Evolutionary conservation across 1,284 basidiomycete genomes (phyloP).

Genomic region (Puccinia sorghi): DNA sequence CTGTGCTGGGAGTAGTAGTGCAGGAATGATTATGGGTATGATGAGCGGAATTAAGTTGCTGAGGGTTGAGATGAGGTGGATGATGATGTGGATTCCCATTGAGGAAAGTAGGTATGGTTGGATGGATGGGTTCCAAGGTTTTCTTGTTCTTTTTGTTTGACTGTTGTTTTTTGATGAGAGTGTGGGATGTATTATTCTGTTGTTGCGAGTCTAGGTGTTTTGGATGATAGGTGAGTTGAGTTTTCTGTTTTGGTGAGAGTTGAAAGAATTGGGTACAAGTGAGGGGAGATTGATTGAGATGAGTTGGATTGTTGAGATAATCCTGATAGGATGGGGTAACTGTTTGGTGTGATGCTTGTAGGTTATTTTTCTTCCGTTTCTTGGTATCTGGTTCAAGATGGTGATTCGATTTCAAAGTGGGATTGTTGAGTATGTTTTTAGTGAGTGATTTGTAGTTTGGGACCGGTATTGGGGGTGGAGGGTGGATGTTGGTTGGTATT

Average conservation of each 20-base stretch:
- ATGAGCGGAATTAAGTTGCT: background rate
- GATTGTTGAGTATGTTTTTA: background rate
- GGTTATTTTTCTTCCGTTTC: slow-evolving; percentile 21
- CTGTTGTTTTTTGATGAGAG: background rate
- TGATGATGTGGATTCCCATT: background rate
- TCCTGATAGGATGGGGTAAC: slow-evolving; percentile 1
- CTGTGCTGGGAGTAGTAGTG: background rate
- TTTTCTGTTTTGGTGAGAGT: background rate
- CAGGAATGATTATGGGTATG: background rate
- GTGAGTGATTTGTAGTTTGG: slow-evolving; percentile 5
- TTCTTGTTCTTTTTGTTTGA: slow-evolving; percentile 1
- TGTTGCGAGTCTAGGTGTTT: background rate
- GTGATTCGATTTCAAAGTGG: background rate
- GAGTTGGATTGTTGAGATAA: background rate
- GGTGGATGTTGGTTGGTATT: background rate
- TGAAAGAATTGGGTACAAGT: background rate
- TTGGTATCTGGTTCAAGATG: slow-evolving; percentile 11
- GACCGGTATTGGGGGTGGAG: background rate
- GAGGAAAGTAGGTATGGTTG: background rate
- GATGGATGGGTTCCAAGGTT: background rate
- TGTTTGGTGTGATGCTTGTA: background rate
- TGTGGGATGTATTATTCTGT: no score
- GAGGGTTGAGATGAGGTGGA: background rate
- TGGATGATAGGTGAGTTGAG: background rate
- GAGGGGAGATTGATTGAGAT: background rate